Evolutionary conservation across 2,329 filamentous ascomycete genomes (phyloP), one percentile per base, ranked within the genome.

Genomic region (Hirsutella rhossiliensis): DNA sequence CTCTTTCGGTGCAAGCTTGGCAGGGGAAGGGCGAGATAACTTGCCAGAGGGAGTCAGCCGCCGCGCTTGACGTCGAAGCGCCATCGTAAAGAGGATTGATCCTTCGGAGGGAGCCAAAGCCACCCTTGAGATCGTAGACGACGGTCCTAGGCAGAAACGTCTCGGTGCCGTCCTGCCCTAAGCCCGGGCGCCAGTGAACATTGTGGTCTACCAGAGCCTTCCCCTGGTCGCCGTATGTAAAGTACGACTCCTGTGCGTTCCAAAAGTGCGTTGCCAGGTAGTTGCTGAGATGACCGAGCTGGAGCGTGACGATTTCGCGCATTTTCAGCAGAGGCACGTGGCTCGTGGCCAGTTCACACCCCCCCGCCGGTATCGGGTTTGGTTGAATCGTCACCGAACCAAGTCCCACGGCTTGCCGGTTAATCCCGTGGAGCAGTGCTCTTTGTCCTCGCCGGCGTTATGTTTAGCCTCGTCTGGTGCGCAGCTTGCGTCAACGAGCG

Each of bases 171-270:
- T 94, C 87, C 1, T 80, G 79, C 18, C 84, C 87, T 46, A 94
- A 61, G 3, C 92, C 92, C 0, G 85, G 74, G 15, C 90, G 76
- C 66, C 95, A 98, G 61, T 94, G 87, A 42, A 97, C 72, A 58
- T 85, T 70, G 49, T 81, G 71, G 38, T 67, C 60, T 1, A 68
- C 50, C 3, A 48, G 48, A 0, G 62, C 54, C 13, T 54, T 47
- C 11, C 60, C 56, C n/a, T 63, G 48, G 39, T 75, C 68, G 2
- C 71, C 72, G 57, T 96, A 97, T 13, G 89, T 96, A 59, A 97
- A 97, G 65, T 98, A 98, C 1, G 90, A 95, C 71, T 98, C 92
- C 84, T 95, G 90, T 6, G 85, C 73, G 56, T 98, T 98, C 92
- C 92, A 98, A 63, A 96, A 98, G 67, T 98, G 92, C 0, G 89